These are phyloP conservation scores for Phylloporus sp. DNA, from an alignment of 768 basidiomycete species.

Conservation along the genomic window DNA sequence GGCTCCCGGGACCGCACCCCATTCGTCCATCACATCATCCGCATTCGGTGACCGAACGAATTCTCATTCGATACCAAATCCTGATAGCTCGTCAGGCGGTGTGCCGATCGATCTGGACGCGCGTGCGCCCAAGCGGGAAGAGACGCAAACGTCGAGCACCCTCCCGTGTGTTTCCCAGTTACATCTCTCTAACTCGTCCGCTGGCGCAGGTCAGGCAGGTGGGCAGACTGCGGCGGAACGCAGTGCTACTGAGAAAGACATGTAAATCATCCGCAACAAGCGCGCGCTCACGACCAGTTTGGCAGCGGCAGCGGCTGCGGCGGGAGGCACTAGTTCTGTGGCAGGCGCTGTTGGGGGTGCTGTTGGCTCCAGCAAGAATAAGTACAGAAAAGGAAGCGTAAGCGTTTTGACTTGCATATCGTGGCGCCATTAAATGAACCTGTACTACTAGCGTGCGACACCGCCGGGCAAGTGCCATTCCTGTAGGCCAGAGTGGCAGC, in stretches of 20 bases:
- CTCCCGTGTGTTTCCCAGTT: slow-evolving; percentile 24
- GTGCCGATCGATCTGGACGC: slow-evolving; percentile 26
- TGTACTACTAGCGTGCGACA: slow-evolving; percentile 63
- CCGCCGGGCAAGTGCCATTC: slow-evolving; percentile 87
- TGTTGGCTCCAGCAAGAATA: slow-evolving; percentile 51
- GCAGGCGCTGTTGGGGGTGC: slow-evolving; percentile 25
- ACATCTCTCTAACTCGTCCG: slow-evolving; percentile 18
- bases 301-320: slow-evolving; percentile 44
- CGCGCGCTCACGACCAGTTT: slow-evolving; percentile 66
- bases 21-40: slow-evolving; percentile 17
- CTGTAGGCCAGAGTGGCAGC: slow-evolving; percentile 85
- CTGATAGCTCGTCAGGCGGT: slow-evolving; percentile 18
- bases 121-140: slow-evolving; percentile 78
- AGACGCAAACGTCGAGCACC: slow-evolving; percentile 29
- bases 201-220: slow-evolving; percentile 6
- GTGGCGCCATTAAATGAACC: slow-evolving; percentile 17
- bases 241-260: slow-evolving; percentile 74
- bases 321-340: slow-evolving; percentile 32
- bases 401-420: slow-evolving; percentile 32
- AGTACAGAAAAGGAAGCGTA: slow-evolving; percentile 84
- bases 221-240: slow-evolving; percentile 40
- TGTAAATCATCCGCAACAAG: slow-evolving; percentile 81
- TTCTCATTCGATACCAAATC: slow-evolving; percentile 29
- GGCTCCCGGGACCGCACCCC: slow-evolving; percentile 6
- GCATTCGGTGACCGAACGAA: slow-evolving; percentile 20